Conservation (phyloP, 1,284 basidiomycete genomes). For the Leucoagaricus sp. region DNA sequence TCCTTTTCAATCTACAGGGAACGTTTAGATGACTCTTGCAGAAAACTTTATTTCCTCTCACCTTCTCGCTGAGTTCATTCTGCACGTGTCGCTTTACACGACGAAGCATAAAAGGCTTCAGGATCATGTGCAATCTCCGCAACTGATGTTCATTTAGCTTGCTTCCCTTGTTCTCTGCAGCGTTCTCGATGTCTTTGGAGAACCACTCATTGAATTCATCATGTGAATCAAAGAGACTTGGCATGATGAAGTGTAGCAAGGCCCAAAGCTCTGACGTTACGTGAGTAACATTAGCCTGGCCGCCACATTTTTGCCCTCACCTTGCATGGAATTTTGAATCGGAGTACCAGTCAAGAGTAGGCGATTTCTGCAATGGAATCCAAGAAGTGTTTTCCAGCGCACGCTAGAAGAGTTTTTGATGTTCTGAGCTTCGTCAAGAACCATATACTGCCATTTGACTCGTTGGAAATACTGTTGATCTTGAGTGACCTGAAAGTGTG, state of each 20-base stretch:
- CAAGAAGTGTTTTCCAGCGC: constrained; percentile 96
- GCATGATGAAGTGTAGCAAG: constrained; percentile 99
- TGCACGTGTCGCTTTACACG: constrained; percentile 99
- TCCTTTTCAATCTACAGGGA: constrained; percentile 88
- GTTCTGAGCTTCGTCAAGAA: constrained; percentile 98
- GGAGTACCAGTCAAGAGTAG: constrained; percentile 96
- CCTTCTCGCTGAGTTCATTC: constrained; percentile 99
- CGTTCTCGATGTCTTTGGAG: constrained; percentile 98
- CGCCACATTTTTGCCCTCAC: constrained; percentile 45
- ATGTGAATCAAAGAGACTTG: constrained; percentile 97
- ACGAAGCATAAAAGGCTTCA: constrained; percentile 99
- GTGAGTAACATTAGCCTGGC: constrained; percentile 11
- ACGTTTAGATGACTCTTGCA: constrained; percentile 1
- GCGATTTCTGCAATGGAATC: constrained; percentile 96
- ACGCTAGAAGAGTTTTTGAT: constrained; percentile 99
- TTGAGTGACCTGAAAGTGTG: constrained; percentile 72
- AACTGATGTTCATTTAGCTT: constrained; percentile 96
- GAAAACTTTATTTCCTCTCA: constrained; percentile 26
- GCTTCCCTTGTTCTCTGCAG: constrained; percentile 87
- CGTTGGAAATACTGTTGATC: constrained; percentile 99
- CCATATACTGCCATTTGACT: constrained; percentile 99
- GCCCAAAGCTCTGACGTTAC: constrained; percentile 90
- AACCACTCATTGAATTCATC: constrained; percentile 99
- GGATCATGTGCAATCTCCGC: constrained; percentile 95
- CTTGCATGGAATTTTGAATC: constrained; percentile 99